A percentile compares a stretch with the other conserved stretches of the same genome.
phyloP scores from a whole-genome alignment of 2,329 filamentous ascomycete species.

The Endoconidiophora polonica region DNA sequence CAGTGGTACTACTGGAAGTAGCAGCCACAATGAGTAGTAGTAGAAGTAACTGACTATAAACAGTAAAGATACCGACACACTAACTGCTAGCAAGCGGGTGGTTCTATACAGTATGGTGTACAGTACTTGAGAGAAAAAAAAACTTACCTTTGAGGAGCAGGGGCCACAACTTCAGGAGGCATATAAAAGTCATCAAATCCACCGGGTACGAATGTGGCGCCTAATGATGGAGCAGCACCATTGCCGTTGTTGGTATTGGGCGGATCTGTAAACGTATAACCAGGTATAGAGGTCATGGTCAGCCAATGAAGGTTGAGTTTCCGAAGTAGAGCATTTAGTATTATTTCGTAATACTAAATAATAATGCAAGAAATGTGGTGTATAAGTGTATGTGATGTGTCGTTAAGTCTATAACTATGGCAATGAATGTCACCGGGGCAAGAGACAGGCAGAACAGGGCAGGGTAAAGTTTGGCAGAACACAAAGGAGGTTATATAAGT shows the following conservation, averaged over 20 bases:
- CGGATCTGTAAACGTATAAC: conserved; percentile 7
- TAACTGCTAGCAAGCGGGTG: not conserved
- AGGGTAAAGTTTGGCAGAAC: no score
- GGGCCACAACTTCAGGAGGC: conserved; percentile 39
- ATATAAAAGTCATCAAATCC: conserved; percentile 44
- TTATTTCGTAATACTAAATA: not conserved
- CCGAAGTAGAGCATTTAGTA: not conserved
- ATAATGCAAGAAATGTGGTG: not conserved
- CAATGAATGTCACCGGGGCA: no score
- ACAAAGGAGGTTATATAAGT: no score
- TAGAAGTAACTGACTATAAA: no score
- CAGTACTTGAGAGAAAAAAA: not conserved
- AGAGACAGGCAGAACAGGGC: no score
- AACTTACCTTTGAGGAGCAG: conserved; percentile 39
- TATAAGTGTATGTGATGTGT: no score
- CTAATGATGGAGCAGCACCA: conserved; percentile 19
- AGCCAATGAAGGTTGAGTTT: not conserved
- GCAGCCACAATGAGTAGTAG: no score
- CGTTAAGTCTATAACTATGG: no score
- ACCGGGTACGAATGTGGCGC: conserved; percentile 42
- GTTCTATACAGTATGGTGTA: not conserved
- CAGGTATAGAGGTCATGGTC: conserved; percentile 1
- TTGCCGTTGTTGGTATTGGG: not conserved
- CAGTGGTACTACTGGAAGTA: no score
- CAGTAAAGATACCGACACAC: not conserved